A percentile compares a stretch with the other conserved stretches of the same genome.
Evolutionary conservation across 805 yeast genomes (phyloP).

Genomic region (Candida tibetensis): DNA sequence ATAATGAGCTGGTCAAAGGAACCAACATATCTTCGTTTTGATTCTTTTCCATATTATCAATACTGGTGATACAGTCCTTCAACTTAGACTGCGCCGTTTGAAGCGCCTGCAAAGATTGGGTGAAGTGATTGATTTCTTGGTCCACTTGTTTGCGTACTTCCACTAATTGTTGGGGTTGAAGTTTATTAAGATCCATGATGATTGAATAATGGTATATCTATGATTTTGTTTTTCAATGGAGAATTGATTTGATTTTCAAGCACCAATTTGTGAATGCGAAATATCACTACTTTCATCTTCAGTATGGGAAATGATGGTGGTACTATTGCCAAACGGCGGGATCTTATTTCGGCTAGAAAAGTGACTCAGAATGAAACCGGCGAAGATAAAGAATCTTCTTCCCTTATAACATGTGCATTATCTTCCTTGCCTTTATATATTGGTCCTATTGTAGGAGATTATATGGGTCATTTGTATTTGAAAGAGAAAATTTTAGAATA

Average conservation of each 20-base stretch:
- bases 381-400: constrained; percentile 17
- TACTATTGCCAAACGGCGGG: constrained; percentile 57
- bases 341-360: constrained; percentile 30
- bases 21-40: constrained; percentile 55
- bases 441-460: constrained; percentile 64
- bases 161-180: constrained; percentile 79
- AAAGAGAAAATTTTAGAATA: constrained; percentile 61
- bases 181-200: constrained; percentile 53
- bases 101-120: constrained; percentile 79
- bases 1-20: constrained; percentile 85
- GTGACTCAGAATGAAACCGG: constrained; percentile 5
- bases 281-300: background rate
- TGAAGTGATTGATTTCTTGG: constrained; percentile 81
- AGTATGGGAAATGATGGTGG: constrained; percentile 64
- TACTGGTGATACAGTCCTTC: constrained; percentile 72
- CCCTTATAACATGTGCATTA: constrained; percentile 51
- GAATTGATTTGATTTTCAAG: constrained; percentile 1
- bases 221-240: background rate
- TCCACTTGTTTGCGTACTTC: constrained; percentile 82
- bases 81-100: constrained; percentile 79
- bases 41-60: constrained; percentile 49
- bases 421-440: constrained; percentile 38
- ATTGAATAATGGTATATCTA: background rate
- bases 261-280: background rate
- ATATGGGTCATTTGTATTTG: constrained; percentile 60